phyloP scores from a whole-genome alignment of 1,284 basidiomycete species.

The Erythrobasidium hasegawianum region DNA sequence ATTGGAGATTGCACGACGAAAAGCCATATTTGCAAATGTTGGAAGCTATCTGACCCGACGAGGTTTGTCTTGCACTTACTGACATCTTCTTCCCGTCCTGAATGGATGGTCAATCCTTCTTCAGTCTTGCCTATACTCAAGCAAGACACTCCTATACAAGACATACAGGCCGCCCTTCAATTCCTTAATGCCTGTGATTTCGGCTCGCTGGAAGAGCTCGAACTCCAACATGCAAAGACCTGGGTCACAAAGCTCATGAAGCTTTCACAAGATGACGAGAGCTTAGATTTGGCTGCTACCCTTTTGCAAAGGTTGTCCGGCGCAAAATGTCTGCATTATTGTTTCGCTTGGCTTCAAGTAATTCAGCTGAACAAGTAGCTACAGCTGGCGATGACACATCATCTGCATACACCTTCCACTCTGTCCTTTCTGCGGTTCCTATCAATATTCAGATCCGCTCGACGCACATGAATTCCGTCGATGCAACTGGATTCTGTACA shows the following conservation, averaged over 20 bases:
- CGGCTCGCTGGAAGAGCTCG: constrained; percentile 4
- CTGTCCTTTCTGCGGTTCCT: background rate
- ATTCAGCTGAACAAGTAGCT: background rate
- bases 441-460: constrained; percentile 9
- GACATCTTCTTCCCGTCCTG: background rate
- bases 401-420: background rate
- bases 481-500: constrained; percentile 28
- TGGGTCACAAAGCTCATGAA: constrained; percentile 27
- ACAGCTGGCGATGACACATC: background rate
- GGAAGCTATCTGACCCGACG: background rate
- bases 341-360: background rate
- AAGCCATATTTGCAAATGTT: background rate
- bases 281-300: constrained; percentile 7
- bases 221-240: background rate
- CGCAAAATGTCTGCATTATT: background rate
- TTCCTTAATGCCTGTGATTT: background rate
- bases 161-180: background rate
- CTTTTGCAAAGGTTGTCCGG: background rate
- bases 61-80: background rate
- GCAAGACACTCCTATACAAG: background rate
- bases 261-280: constrained; percentile 5
- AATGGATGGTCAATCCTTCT: constrained; percentile 2
- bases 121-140: constrained; percentile 5
- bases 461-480: constrained; percentile 21
- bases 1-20: background rate